Evolutionary conservation across 805 yeast species (phyloP).

Genomic region (Candida golubevii): DNA sequence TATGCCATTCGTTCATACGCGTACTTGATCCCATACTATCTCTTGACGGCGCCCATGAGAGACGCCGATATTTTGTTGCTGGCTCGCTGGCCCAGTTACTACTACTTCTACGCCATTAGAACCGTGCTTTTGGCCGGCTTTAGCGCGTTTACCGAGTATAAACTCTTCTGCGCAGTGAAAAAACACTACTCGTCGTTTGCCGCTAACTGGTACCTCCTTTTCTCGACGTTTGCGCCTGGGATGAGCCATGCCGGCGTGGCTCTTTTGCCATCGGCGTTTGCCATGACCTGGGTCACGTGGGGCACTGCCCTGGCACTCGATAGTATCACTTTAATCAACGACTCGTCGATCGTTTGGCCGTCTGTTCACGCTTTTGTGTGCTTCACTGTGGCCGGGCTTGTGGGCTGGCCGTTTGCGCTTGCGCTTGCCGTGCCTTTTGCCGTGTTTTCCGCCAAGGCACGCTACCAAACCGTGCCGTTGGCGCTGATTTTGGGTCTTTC

Average conservation of each 20-base stretch:
- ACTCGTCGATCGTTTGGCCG: conserved; percentile 7
- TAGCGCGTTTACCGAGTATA: conserved; percentile 48
- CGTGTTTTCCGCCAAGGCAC: conserved; percentile 24
- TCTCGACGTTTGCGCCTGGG: conserved; percentile 66
- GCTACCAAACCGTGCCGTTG: conserved; percentile 13
- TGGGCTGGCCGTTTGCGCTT: conserved; percentile 91
- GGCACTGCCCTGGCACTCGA: conserved; percentile 39
- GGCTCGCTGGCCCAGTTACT: conserved; percentile 20
- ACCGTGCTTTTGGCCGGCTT: conserved; percentile 32
- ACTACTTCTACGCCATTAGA: conserved; percentile 54
- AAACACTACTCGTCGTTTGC: conserved; percentile 31
- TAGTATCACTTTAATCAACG: conserved; percentile 12
- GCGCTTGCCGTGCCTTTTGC: conserved; percentile 61
- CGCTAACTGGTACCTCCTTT: conserved; percentile 60
- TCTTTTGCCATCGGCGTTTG: conserved; percentile 78
- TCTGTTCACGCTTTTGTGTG: conserved; percentile 22
- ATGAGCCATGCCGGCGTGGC: conserved; percentile 86
- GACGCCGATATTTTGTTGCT: conserved; percentile 13
- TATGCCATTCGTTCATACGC: conserved; percentile 86
- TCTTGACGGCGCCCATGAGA: conserved; percentile 23
- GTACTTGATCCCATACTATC: conserved; percentile 53
- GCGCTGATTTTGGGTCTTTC: conserved; percentile 9
- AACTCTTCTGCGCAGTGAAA: conserved; percentile 41
- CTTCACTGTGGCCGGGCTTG: conserved; percentile 62
- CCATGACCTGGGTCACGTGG: conserved; percentile 45